Base-by-base conservation (phyloP, 805 yeast genomes). In the Candida krabiensis region DNA sequence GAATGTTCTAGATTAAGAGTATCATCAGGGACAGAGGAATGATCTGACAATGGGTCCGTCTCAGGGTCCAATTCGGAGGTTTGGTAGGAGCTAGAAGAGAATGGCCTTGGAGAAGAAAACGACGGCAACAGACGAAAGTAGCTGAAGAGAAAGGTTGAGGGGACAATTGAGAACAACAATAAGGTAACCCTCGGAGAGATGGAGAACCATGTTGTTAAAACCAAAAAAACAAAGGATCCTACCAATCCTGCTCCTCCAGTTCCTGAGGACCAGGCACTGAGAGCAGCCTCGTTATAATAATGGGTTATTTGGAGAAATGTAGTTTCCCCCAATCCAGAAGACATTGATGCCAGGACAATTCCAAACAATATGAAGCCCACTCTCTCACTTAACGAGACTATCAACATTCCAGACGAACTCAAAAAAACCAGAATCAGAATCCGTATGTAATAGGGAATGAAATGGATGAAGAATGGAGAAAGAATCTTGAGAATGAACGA, bases 221-320 rank as follows among this genome's bases (percentile, higher is more conserved):
- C 48, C 72, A 91, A 53, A 54, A 77, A 90, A 11, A 75, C 55
- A 37, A 84, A 86, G 38, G 90, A 79, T 0, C 98, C 99, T 14
- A 77, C 73, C 4, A 91, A 60, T 0, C 99, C 99, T 1, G 99
- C 98, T 14, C 88, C 95, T 3, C 99, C 98, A 0, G 98, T 91
- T 1, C 99, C 99, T 6, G 89, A 77, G 15, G 96, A 85, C 79
- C 95, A 91, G 0, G 95, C 97, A 34, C 82, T 79, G 31, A 91
- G 66, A 4, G 95, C 69, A 9, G 35, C 22, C 13, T 70, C 69
- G 14, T 69, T 72, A 58, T 79, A 88, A 51, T 69, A 83, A 56
- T 90, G 96, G 1, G 96, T 87, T 60, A 91, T 64, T 58, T 86
- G 96, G 29, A 91, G 63, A 49, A 91, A 91, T 0, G 96, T 86